Evolutionary conservation across 1,284 basidiomycete genomes (phyloP).

Genomic region (Naganishia sp.): DNA sequence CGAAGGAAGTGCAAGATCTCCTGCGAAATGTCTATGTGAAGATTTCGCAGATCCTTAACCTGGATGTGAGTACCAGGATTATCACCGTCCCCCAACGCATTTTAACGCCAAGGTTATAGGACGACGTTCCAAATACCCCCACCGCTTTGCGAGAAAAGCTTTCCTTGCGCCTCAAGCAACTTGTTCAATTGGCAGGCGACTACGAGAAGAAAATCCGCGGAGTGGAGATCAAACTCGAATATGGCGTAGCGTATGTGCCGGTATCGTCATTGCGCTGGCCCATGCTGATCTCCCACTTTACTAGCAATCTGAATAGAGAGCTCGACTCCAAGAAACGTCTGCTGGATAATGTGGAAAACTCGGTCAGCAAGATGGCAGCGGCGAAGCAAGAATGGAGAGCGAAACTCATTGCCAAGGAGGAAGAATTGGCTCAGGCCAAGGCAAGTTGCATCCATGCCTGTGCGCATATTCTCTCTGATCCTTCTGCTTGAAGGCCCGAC

Average conservation of each 20-base stretch:
- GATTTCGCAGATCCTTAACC: constrained; percentile 88
- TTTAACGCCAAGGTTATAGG: constrained; percentile 40
- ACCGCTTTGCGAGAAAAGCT: constrained; percentile 73
- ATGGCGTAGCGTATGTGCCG: constrained; percentile 51
- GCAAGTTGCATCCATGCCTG: constrained; percentile 53
- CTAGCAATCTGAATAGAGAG: constrained; percentile 77
- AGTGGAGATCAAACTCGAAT: constrained; percentile 61
- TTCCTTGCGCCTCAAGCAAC: constrained; percentile 74
- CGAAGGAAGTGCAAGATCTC: constrained; percentile 88
- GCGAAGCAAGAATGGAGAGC: constrained; percentile 83
- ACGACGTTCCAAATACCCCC: constrained; percentile 23
- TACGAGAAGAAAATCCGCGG: constrained; percentile 86
- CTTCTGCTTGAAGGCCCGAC: constrained; percentile 61
- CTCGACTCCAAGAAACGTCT: constrained; percentile 87
- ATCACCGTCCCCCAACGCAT: background rate
- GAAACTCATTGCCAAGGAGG: constrained; percentile 78
- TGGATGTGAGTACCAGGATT: constrained; percentile 64
- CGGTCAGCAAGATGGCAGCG: constrained; percentile 80
- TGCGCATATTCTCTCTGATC: background rate
- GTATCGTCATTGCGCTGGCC: too few species aligned
- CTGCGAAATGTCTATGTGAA: constrained; percentile 91
- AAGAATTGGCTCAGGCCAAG: constrained; percentile 82
- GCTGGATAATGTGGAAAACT: constrained; percentile 87
- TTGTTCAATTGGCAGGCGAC: constrained; percentile 79
- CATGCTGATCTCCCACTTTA: too few species aligned